phyloP scores from a whole-genome alignment of 2,329 filamentous ascomycete genomes.

The Mycosphaerella arachidis region DNA sequence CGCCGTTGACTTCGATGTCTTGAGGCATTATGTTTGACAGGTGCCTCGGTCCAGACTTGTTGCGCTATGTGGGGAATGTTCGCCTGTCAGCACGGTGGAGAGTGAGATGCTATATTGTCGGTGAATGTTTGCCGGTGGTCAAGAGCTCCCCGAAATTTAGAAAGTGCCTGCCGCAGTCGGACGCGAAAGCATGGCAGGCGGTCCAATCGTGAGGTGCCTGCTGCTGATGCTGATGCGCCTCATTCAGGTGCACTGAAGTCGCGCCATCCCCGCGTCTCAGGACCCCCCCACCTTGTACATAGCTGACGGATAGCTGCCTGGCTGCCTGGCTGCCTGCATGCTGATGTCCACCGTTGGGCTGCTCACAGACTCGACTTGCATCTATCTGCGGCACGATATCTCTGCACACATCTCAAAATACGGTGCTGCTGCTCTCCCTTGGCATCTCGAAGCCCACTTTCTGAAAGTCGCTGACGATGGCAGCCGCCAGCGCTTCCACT shows the following conservation, averaged over 20 bases:
- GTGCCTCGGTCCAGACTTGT: not conserved
- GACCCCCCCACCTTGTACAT: not conserved
- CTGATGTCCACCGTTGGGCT: not conserved
- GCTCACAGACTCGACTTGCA: not conserved
- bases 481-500: slow-evolving; percentile 43
- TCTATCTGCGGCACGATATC: slow-evolving; percentile 1
- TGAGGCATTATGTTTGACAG: slow-evolving; percentile 7
- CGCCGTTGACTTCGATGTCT: slow-evolving; percentile 9
- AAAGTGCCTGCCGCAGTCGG: slow-evolving; percentile 1
- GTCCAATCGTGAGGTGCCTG: not conserved
- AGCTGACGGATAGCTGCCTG: not conserved
- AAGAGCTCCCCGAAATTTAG: not conserved
- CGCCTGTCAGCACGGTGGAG: not conserved
- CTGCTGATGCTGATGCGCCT: not conserved
- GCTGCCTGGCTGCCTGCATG: not conserved
- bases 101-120: not conserved
- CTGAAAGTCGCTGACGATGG: slow-evolving; percentile 42
- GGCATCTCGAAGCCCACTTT: slow-evolving; percentile 47
- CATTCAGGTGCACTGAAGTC: not conserved
- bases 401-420: slow-evolving; percentile 25
- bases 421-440: slow-evolving; percentile 33
- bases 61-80: not conserved
- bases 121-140: not conserved
- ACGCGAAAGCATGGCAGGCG: not conserved
- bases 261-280: not conserved